Base-by-base conservation (phyloP, 2,329 filamentous ascomycete genomes). In the Nakataea oryzae region DNA sequence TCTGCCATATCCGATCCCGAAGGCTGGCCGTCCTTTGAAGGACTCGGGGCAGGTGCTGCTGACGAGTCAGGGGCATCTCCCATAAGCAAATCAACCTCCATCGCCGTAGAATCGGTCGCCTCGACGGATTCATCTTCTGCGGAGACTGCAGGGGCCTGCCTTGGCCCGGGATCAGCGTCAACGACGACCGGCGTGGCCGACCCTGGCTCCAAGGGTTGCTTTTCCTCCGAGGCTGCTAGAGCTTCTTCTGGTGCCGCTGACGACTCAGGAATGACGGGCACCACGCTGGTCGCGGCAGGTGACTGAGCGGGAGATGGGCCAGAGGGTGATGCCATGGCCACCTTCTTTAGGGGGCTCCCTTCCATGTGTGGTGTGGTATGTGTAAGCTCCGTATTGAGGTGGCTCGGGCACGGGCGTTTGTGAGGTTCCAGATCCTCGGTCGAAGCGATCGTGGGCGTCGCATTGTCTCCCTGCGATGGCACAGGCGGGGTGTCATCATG, bases 311-410 rank as follows among this genome's bases (percentile, higher is more conserved):
- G 60, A 24, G 54, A 61, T 32, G 55, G 32, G 32, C 41, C 34
- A 4, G 54, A 29, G 5, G 60, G 60, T 26, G 60, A 61, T 13
- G 60, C 28, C 30, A 61, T 24, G 26, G 32, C 60, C 24, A 61
- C 60, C 32, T 61, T 57, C 14, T 61, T 61, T 24, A 61, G 54
- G 6, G 60, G 60, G 54, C 54, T 57, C n/a, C 60, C 60, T 54
- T 61, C 60, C 9, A 41, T 41, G 13, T n/a, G 54, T 5, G 60
- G 60, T 24, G 54, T 28, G 3, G 60, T 28, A 58, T 58, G 56
- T 17, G 56, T 7, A 4, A n/a, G 13, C 56, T 27, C 56, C 21
- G n/a, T 58, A 17, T 7, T 58, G 28, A 58, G 29, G 56, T 32
- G 41, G 41, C 41, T n/a, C 21, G 41, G 41, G 11, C 17, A 50